phyloP scores from a whole-genome alignment of 2,329 filamentous ascomycete species.

The Fusarium anguioides region DNA sequence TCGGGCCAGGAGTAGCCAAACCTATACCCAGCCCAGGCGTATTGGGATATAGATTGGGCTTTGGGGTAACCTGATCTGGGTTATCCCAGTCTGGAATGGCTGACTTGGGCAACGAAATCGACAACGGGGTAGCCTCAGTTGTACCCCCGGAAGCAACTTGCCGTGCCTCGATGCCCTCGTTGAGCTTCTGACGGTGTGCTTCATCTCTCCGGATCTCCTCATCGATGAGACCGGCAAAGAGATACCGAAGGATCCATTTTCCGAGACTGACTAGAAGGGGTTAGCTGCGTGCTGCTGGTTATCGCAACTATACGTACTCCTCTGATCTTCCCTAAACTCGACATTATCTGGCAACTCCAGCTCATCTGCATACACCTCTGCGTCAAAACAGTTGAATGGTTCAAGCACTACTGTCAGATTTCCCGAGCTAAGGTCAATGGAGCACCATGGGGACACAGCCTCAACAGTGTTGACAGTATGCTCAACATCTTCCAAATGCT shows the following conservation, averaged over 20 bases:
- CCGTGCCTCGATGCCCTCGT: slow-evolving; percentile 70
- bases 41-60: slow-evolving; percentile 72
- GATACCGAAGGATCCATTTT: slow-evolving; percentile 93
- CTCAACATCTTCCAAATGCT: slow-evolving; percentile 91
- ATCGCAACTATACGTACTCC: slow-evolving; percentile 70
- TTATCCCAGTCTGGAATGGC: slow-evolving; percentile 52
- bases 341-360: slow-evolving; percentile 76
- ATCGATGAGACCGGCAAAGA: slow-evolving; percentile 89
- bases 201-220: slow-evolving; percentile 90
- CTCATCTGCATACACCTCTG: slow-evolving; percentile 96
- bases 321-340: slow-evolving; percentile 91
- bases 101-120: slow-evolving; percentile 61
- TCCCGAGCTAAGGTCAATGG: slow-evolving; percentile 92
- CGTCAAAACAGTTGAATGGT: slow-evolving; percentile 96
- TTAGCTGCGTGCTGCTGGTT: slow-evolving; percentile 37
- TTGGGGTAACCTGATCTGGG: slow-evolving; percentile 65
- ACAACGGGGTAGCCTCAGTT: slow-evolving; percentile 68
- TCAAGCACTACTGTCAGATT: slow-evolving; percentile 91
- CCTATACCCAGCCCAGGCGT: slow-evolving; percentile 85
- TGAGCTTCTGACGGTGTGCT: slow-evolving; percentile 74
- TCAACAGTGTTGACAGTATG: slow-evolving; percentile 87
- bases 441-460: slow-evolving; percentile 95
- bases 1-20: slow-evolving; percentile 72
- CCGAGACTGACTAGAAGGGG: slow-evolving; percentile 83
- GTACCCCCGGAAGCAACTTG: slow-evolving; percentile 55